These are phyloP conservation scores for Multifurca ochricompacta DNA, from an alignment of 768 basidiomycete species.

Conservation along the genomic window DNA sequence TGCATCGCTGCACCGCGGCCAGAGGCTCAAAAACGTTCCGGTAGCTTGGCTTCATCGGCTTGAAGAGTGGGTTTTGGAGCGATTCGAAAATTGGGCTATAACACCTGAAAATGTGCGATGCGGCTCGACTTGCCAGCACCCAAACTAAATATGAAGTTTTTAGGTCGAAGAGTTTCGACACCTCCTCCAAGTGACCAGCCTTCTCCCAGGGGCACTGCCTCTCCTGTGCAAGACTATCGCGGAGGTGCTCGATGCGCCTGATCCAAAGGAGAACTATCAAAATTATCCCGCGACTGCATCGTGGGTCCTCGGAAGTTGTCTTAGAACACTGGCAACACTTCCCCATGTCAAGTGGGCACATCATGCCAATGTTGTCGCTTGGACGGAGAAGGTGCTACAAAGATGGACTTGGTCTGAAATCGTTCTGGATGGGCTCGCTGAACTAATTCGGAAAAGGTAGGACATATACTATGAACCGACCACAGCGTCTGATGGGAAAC, in stretches of 20 bases:
- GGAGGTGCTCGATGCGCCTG: conserved; percentile 29
- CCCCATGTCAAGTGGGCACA: conserved; percentile 39
- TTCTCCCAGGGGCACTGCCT: conserved; percentile 40
- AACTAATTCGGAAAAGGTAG: conserved; percentile 42
- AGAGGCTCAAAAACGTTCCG: conserved; percentile 51
- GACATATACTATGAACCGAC: conserved; percentile 9
- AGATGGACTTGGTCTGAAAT: conserved; percentile 54
- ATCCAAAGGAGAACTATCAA: conserved; percentile 26
- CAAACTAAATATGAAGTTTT: not conserved
- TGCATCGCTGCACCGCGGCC: conserved; percentile 38
- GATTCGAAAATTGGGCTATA: conserved; percentile 37
- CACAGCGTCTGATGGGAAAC: not conserved
- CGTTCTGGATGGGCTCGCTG: conserved; percentile 48
- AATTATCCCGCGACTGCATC: conserved; percentile 35
- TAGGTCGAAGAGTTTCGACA: conserved; percentile 48
- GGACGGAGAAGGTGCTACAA: conserved; percentile 38
- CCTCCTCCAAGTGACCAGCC: conserved; percentile 43
- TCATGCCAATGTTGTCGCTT: conserved; percentile 39
- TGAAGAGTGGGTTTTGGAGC: conserved; percentile 40
- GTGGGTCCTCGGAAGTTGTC: conserved; percentile 54
- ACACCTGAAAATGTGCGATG: conserved; percentile 34
- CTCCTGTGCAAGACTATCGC: conserved; percentile 41
- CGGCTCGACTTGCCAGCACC: not conserved
- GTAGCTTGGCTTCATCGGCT: conserved; percentile 50
- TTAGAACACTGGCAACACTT: conserved; percentile 43